Conservation (phyloP, 805 yeast species). For the Hanseniaspora jakobsenii region DNA sequence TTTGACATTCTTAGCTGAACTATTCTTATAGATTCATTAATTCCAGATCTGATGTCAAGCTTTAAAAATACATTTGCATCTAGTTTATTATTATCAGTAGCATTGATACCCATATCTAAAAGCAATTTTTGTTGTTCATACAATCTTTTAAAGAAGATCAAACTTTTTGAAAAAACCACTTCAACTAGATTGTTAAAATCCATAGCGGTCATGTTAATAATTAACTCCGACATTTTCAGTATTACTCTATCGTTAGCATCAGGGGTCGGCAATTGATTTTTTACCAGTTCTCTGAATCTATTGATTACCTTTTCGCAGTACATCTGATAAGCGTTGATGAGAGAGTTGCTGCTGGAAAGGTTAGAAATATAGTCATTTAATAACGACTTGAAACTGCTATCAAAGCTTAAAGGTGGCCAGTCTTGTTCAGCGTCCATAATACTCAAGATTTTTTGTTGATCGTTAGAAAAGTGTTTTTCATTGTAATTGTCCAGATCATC, state of each 20-base stretch:
- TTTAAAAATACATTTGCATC: slow-evolving; percentile 37
- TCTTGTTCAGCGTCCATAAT: slow-evolving; percentile 30
- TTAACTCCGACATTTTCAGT: slow-evolving; percentile 32
- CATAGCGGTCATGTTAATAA: slow-evolving; percentile 54
- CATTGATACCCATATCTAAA: slow-evolving; percentile 53
- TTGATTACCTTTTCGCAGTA: slow-evolving; percentile 58
- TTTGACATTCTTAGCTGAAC: slow-evolving; percentile 69
- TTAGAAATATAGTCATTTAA: slow-evolving; percentile 42
- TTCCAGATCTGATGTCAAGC: slow-evolving; percentile 54
- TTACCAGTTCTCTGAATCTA: slow-evolving; percentile 64
- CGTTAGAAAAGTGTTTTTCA: slow-evolving; percentile 25
- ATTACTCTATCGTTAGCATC: slow-evolving; percentile 13
- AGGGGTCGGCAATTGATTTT: slow-evolving; percentile 45
- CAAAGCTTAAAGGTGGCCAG: slow-evolving; percentile 33
- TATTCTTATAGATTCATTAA: slow-evolving; percentile 54
- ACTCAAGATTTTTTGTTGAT: slow-evolving; percentile 37
- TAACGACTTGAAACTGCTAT: slow-evolving; percentile 31
- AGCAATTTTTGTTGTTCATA: slow-evolving; percentile 68
- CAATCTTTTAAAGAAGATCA: slow-evolving; percentile 63
- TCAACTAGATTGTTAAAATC: slow-evolving; percentile 67
- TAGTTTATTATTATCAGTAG: slow-evolving; percentile 25
- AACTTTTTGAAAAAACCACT: slow-evolving; percentile 46
- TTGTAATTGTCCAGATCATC: slow-evolving; percentile 52
- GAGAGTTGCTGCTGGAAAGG: slow-evolving; percentile 48
- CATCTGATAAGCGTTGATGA: slow-evolving; percentile 46